A percentile compares a stretch with the other conserved stretches of the same genome.
phyloP scores from a whole-genome alignment of 73 alveolate genomes.

The Paramecium primaurelia region DNA sequence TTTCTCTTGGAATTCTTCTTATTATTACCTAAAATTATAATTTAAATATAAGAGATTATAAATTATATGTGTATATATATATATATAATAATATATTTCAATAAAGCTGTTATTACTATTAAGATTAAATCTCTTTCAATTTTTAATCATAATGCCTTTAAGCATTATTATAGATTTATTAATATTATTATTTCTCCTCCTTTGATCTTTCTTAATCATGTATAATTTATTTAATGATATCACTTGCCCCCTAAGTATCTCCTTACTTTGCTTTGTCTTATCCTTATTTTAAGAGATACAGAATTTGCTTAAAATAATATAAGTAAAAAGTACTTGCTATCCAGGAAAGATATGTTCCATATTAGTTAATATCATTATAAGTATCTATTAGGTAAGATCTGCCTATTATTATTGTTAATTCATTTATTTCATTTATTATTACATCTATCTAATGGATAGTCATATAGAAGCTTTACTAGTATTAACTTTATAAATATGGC shows the following conservation, averaged over 20 bases:
- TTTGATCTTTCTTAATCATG: slow-evolving; percentile 42
- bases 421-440: not conserved
- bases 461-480: not conserved
- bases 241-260: slow-evolving; percentile 15
- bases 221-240: slow-evolving; percentile 10
- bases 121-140: slow-evolving; percentile 4
- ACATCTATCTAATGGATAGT: slow-evolving; percentile 11
- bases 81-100: slow-evolving; percentile 9
- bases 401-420: not conserved
- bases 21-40: slow-evolving; percentile 41
- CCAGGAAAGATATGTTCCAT: slow-evolving; percentile 46
- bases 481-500: not conserved
- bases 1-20: not conserved
- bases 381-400: not conserved
- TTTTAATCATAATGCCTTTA: slow-evolving; percentile 36
- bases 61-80: slow-evolving; percentile 7
- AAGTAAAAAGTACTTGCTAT: not conserved
- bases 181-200: slow-evolving; percentile 34
- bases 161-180: slow-evolving; percentile 48
- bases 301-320: not conserved
- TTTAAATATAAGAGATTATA: slow-evolving; percentile 56
- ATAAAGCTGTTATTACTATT: slow-evolving; percentile 3
- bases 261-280: not conserved
- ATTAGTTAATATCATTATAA: slow-evolving; percentile 14
- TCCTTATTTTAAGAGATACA: not conserved